Evolutionary conservation across 2,329 filamentous ascomycete genomes (phyloP).

Genomic region (Epichloe sibirici): DNA sequence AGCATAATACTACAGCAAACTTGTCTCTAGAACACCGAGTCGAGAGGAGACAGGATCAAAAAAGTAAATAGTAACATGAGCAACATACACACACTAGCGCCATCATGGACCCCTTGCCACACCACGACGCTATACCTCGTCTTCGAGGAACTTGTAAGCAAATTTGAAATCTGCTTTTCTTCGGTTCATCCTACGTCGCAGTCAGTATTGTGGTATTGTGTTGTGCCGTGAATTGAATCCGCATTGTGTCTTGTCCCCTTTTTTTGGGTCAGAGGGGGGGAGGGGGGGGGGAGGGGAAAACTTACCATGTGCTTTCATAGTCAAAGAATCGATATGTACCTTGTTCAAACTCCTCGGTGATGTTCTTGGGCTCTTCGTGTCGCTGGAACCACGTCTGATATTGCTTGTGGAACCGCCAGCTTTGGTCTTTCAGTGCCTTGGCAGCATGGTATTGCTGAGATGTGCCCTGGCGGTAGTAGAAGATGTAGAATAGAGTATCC

Average conservation of each 20-base stretch:
- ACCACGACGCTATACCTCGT: conserved; percentile 51
- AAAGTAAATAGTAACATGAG: not conserved
- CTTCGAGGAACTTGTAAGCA: conserved; percentile 93
- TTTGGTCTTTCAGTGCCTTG: conserved; percentile 94
- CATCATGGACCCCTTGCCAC: not conserved
- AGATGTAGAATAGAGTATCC: conserved; percentile 95
- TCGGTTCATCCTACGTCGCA: conserved; percentile 79
- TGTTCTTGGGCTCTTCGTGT: conserved; percentile 95
- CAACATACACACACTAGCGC: not conserved
- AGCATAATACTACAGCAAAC: conserved; percentile 1
- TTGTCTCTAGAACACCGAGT: conserved; percentile 3
- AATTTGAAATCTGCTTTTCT: conserved; percentile 98
- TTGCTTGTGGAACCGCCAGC: conserved; percentile 98
- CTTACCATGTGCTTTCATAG: conserved; percentile 96
- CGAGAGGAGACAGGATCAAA: not conserved
- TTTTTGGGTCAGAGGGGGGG: not conserved
- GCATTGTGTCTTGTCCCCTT: no score
- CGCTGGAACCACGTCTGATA: conserved; percentile 99
- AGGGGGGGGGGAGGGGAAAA: not conserved
- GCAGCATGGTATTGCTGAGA: conserved; percentile 93
- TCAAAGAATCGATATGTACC: conserved; percentile 99
- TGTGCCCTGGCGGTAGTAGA: conserved; percentile 95
- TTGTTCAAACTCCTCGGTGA: conserved; percentile 97
- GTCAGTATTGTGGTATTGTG: conserved; percentile 8
- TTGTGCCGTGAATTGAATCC: not conserved